Evolutionary conservation across 164 flowering plant genomes (phyloP), one percentile per base, ranked within the genome.

Genomic region (Vitis cinerea): DNA sequence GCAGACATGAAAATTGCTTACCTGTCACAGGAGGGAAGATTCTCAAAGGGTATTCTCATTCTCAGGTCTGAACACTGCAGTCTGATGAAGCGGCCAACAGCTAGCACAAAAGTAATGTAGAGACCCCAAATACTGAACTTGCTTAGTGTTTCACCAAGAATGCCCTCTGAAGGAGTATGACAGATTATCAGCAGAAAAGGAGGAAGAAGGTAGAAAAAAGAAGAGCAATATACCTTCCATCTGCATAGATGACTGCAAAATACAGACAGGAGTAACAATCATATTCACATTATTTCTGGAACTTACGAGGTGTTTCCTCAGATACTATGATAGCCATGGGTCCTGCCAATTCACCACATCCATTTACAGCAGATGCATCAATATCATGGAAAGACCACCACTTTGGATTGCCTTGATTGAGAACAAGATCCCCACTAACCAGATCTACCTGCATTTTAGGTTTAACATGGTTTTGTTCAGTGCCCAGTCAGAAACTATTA

Each of bases 71-170:
- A 81, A 69, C 95, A 90, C 63, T 92, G 97, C 56, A 92, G 84
- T 74, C 95, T 83, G 64, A 92, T 87, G 67, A 92, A 92, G 31
- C 97, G 90, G 54, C 95, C 95, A 68, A 92, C 97, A 16, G 97
- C 95, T 12, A 92, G 84, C 63, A 92, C 97, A 78, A 92, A 92
- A 47, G 97, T 86, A 56, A 92, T 88, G 80, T 92, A 92, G 57
- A 92, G 86, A 71, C 95, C 86, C 95, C 97, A 92, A 15, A 92
- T 92, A 82, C 95, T 90, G 82, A 88, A 92, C 81, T 92, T 92
- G 88, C 97, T 92, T 8, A 92, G 88, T 17, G 97, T 92, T 66
- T 92, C 97, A 61, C 97, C 97, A 53, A 90, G 89, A 75, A 92
- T 84, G 17, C 95, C 97, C 84, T 90, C 97, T 92, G 87, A 52